phyloP scores from a whole-genome alignment of 2,329 filamentous ascomycete species.

The Aspergillus fijiensis region DNA sequence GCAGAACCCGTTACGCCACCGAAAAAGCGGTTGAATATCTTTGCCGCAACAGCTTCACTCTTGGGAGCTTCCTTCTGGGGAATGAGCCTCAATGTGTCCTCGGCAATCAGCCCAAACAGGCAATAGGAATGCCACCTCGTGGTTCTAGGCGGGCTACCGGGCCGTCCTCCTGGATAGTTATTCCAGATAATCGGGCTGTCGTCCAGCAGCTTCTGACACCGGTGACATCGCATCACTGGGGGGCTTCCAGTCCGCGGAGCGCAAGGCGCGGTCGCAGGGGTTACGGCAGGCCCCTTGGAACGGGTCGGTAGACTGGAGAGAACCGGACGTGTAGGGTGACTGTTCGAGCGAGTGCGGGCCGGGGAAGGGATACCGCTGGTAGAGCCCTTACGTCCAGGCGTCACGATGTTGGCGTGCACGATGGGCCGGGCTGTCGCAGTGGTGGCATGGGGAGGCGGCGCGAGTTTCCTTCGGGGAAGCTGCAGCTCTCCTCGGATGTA shows the following conservation, averaged over 20 bases:
- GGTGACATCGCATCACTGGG: neutral
- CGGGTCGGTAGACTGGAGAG: too few relatives aligned
- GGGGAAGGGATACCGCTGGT: neutral
- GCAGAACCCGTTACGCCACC: neutral
- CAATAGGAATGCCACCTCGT: neutral
- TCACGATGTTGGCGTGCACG: neutral
- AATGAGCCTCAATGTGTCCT: neutral
- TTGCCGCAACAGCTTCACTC: neutral
- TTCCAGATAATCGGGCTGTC: neutral
- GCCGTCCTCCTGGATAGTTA: neutral
- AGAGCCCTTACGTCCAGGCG: neutral
- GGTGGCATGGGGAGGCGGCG: neutral
- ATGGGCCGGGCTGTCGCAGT: neutral
- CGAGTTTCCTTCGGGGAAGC: neutral
- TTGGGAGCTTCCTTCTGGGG: neutral
- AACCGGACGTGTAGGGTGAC: neutral
- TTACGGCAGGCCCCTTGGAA: too few relatives aligned
- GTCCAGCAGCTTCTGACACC: neutral
- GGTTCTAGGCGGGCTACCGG: neutral
- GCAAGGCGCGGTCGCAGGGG: neutral
- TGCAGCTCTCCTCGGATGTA: neutral
- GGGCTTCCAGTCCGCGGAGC: neutral
- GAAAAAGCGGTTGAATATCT: neutral
- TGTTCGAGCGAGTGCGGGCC: neutral
- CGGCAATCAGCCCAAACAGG: neutral